phyloP scores from a whole-genome alignment of 495 filamentous ascomycete species.

The Lepidopterella palustris region DNA sequence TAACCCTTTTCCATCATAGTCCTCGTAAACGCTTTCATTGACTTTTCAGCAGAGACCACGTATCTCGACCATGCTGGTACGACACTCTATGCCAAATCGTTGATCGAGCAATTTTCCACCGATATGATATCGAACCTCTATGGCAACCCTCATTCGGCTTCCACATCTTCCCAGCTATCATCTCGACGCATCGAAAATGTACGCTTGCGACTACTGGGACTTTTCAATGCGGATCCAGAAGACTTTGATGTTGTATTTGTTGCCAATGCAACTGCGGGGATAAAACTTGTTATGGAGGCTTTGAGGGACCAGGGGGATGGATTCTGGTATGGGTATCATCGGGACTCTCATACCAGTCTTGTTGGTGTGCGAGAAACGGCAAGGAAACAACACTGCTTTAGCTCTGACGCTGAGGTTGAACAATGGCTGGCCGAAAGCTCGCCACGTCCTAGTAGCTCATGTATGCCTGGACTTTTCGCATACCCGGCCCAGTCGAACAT shows the following conservation, averaged over 20 bases:
- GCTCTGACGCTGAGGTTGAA: slow-evolving; percentile 58
- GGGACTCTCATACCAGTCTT: slow-evolving; percentile 80
- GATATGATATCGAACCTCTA: slow-evolving; percentile 75
- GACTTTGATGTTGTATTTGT: slow-evolving; percentile 88
- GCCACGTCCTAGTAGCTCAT: neutral
- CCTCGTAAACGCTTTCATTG: neutral
- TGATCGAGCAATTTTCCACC: slow-evolving; percentile 67
- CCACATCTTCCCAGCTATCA: slow-evolving; percentile 69
- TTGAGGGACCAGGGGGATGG: slow-evolving; percentile 57
- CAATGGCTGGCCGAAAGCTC: slow-evolving; percentile 45
- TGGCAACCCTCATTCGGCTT: slow-evolving; percentile 89
- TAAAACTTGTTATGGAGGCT: slow-evolving; percentile 77
- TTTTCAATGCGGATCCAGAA: slow-evolving; percentile 78
- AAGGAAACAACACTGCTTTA: slow-evolving; percentile 56
- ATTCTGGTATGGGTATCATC: slow-evolving; percentile 79
- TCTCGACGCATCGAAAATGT: slow-evolving; percentile 69
- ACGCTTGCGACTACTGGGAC: slow-evolving; percentile 61
- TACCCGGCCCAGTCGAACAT: slow-evolving; percentile 92
- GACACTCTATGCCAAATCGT: slow-evolving; percentile 71
- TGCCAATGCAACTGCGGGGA: slow-evolving; percentile 83
- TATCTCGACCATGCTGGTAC: slow-evolving; percentile 95
- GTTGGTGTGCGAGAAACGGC: slow-evolving; percentile 76
- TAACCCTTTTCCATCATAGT: slow-evolving; percentile 2
- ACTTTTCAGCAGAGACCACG: slow-evolving; percentile 52
- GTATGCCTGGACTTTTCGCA: slow-evolving; percentile 53